Base-by-base conservation (phyloP, 2,329 filamentous ascomycete genomes). In the Tothia fuscella region DNA sequence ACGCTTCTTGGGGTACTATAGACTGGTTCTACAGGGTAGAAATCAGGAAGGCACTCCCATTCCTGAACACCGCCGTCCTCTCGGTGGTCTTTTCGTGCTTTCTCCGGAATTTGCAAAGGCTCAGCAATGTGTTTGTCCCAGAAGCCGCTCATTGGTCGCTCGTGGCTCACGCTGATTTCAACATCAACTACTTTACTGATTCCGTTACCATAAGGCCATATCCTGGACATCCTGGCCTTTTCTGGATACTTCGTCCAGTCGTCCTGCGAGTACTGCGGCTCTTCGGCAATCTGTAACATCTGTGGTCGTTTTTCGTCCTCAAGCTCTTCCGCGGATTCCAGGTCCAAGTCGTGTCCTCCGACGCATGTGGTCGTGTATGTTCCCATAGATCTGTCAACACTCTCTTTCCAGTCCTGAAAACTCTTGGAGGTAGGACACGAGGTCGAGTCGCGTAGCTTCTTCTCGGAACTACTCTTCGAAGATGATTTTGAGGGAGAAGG, bases 11-110 rank as follows among this genome's bases (percentile, higher is more conserved):
- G n/a, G n/a, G n/a, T n/a, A n/a, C n/a, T n/a, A n/a, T n/a, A n/a
- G n/a, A n/a, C n/a, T n/a, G n/a, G n/a, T n/a, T n/a, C n/a, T n/a
- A n/a, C n/a, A n/a, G n/a, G n/a, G n/a, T n/a, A n/a, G n/a, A 43
- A 19, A 40, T 43, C 41, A 20, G 41, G 41, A 16, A 40, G n/a
- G 10, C 6, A 19, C 5, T 43, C 41, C 41, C 41, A 43, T 16
- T 43, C 41, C 10, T 34, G 35, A 9, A 33, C 20, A 29, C 13
- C 6, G 10, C 37, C 40, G 4, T 24, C 32, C 6, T 22, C 21
- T 7, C 24, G 35, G 10, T 22, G 12, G 20, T 22, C 32, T 40
- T 37, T 7, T 21, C 32, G 17, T 10, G 24, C 32, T 29, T 16
- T 43, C 19, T 37, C 2, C 4, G 40, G 40, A 19, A 16, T 35